Base-by-base conservation (phyloP, 495 filamentous ascomycete species). In the Daldinia concentrica region DNA sequence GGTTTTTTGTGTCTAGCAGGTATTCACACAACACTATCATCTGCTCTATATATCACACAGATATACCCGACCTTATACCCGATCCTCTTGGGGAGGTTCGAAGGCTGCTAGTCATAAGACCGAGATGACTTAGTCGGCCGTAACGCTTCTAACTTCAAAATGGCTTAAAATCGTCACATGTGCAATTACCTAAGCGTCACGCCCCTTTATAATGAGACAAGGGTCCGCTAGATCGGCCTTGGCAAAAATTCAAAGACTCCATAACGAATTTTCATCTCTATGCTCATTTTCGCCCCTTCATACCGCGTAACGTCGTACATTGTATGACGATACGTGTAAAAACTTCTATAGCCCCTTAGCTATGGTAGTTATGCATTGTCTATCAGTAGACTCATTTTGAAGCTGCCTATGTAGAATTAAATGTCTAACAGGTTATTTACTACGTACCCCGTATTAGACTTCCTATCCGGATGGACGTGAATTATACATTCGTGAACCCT, bases 241-340 rank as follows among this genome's bases (percentile, higher is more conserved):
- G 61, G 70, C 70, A 15, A 59, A 61, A 68, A 57, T 22, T 61
- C 50, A 55, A 55, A 60, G 30, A 62, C 27, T 64, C 62, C 39
- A 68, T 72, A 56, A 58, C 48, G 64, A 55, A 61, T 39, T 54
- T 19, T 45, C 14, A 9, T 26, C 37, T 17, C 14, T 24, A 36
- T 17, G 56, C 34, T 48, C 19, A 57, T 62, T 57, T 48, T 24
- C 17, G 36, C 56, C 58, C 59, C 58, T 50, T 48, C 27, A 50
- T 30, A 26, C 29, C 15, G 37, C 57, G n/a, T 51, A 39, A 57
- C 57, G 58, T 30, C n/a, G 58, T 68, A 52, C 39, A 34, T 32
- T 32, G 29, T 58, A 52, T 58, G 41, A 64, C 34, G 7, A 51
- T 36, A 15, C 26, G 50, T 30, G 24, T 14, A n/a, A 36, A 12